Base-by-base conservation (phyloP, 176 grass and related monocot species). In the Hyparrhenia diplandra region DNA sequence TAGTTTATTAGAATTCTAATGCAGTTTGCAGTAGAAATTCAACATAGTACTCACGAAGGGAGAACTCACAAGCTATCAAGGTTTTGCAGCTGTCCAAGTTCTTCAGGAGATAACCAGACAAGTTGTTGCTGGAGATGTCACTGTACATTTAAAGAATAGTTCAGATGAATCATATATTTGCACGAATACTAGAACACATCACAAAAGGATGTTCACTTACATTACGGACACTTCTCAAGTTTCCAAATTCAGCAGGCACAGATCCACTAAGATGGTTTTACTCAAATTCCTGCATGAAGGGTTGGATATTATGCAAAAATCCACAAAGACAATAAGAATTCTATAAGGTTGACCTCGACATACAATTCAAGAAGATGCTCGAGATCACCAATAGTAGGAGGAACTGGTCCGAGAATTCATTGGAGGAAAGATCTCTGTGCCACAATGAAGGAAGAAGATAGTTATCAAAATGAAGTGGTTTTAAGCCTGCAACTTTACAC, bases 301-400 rank as follows among this genome's bases (percentile, higher is more conserved):
- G 18, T 65, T 65, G 25, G 49, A 41, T 6, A 73, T 87, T 70
- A 89, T 52, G 30, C 32, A 83, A 75, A 14, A 81, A 69, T 64
- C 18, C 17, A 45, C 30, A 75, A 25, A 43, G 69, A 35, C 11
- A 75, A 10, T 40, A 40, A 40, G 62, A 47, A 68, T 31, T 67
- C 51, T 41, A 75, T 57, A 18, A 88, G 42, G 31, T 4, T 84
- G 29, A 65, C 76, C 40, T 2, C 29, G 74, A 70, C 92, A 90
- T 88, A 99, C 96, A 99, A 54, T 71, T 88, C 82, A 75, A 99
- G 96, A 84, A 99, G 96, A 76, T 99, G 96, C 86, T 99, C 96
- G 75, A 99, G 96, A 86, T 95, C 86, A 66, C 96, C 96, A 82
- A 95, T 87, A 8, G 96, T 88, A 72, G 89, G 79, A 76, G 96